A percentile compares a stretch with the other conserved stretches of the same genome.
phyloP scores from a whole-genome alignment of 2,329 filamentous ascomycete genomes.

The Cladosporium sp. region DNA sequence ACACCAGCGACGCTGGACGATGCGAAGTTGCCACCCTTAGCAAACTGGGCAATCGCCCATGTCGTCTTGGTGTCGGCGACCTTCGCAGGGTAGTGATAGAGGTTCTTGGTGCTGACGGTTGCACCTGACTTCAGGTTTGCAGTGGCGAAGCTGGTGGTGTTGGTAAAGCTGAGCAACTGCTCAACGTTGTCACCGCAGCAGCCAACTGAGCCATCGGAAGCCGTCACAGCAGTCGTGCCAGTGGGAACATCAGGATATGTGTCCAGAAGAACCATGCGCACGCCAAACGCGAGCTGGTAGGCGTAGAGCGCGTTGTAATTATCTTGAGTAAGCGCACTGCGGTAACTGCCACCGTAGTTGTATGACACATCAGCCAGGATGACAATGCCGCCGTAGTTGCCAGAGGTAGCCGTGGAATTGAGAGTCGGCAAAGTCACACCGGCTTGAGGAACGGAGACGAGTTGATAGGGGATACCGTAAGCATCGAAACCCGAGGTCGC shows the following conservation, averaged over 20 bases:
- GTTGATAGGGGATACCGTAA: conserved; percentile 56
- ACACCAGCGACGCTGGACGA: conserved; percentile 48
- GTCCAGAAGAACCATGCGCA: conserved; percentile 56
- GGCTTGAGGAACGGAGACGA: conserved; percentile 48
- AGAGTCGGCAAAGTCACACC: conserved; percentile 48
- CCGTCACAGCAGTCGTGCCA: conserved; percentile 30
- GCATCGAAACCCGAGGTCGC: conserved; percentile 51
- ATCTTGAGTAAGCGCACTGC: conserved; percentile 48
- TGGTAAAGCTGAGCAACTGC: conserved; percentile 50
- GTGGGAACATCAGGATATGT: conserved; percentile 48
- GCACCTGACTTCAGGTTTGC: conserved; percentile 48
- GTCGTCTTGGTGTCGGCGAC: conserved; percentile 50
- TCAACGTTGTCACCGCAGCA: conserved; percentile 46
- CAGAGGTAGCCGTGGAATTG: conserved; percentile 42
- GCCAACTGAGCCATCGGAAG: conserved; percentile 33
- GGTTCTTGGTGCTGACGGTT: conserved; percentile 42
- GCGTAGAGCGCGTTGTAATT: conserved; percentile 53
- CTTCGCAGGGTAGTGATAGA: conserved; percentile 54
- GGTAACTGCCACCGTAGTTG: conserved; percentile 44
- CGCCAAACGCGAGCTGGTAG: conserved; percentile 53
- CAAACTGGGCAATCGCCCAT: conserved; percentile 51
- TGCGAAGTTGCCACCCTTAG: conserved; percentile 36
- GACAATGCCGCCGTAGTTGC: conserved; percentile 56
- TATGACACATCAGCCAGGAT: conserved; percentile 50
- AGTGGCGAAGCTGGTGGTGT: conserved; percentile 47